Conservation (phyloP, 495 filamentous ascomycete species). For the Penicillium manginii region DNA sequence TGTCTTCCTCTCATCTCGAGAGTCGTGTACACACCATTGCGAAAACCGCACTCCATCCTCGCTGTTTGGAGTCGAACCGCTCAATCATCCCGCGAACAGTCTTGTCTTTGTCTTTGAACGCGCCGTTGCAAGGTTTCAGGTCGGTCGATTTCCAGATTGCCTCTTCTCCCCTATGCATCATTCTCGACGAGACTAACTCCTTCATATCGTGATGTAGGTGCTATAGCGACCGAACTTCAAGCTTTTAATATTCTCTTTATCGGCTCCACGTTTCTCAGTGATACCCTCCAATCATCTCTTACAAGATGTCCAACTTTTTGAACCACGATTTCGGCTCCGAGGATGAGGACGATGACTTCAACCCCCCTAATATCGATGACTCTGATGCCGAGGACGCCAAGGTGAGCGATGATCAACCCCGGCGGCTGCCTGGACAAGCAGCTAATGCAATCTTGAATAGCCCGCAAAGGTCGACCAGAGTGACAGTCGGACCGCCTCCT, state of each 20-base stretch:
- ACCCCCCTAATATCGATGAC: constrained; percentile 67
- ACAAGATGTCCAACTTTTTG: constrained; percentile 56
- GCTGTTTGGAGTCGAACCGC: background rate
- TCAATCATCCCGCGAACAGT: background rate
- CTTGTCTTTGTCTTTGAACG: constrained; percentile 6
- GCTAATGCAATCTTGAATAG: constrained; percentile 28
- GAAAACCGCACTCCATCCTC: background rate
- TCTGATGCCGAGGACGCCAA: constrained; percentile 67
- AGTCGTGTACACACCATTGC: background rate
- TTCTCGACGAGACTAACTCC: background rate
- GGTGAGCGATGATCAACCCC: constrained; percentile 34
- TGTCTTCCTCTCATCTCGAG: background rate
- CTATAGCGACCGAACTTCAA: background rate
- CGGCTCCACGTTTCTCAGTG: background rate
- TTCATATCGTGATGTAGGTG: background rate
- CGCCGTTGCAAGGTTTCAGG: constrained; percentile 9
- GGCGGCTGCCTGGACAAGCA: background rate
- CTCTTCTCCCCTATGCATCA: background rate
- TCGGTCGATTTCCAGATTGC: background rate
- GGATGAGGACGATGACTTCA: constrained; percentile 84
- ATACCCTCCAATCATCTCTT: constrained; percentile 1
- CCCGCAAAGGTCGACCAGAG: constrained; percentile 52
- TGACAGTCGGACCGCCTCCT: constrained; percentile 54
- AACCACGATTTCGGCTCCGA: constrained; percentile 67
- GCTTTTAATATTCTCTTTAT: background rate